Percentiles rank a stretch among this genome's conserved stretches.
These are phyloP conservation scores for Artemisia tridentata DNA, from an alignment of 129 eudicot species.

Conservation along the genomic window DNA sequence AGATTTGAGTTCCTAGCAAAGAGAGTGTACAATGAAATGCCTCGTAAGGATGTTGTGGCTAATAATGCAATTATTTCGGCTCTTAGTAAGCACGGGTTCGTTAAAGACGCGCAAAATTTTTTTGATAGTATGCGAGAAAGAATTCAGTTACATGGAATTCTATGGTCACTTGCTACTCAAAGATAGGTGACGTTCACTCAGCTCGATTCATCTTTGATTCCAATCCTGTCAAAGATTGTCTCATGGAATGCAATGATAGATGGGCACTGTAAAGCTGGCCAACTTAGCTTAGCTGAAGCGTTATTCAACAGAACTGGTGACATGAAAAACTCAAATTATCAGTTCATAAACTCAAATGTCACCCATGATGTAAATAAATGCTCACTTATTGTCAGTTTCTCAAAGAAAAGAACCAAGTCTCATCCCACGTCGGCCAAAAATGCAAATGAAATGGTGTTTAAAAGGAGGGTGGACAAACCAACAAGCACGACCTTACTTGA, in stretches of 20 bases:
- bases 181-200: slow-evolving; percentile 34
- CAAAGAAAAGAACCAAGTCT: too few species aligned
- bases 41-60: slow-evolving; percentile 42
- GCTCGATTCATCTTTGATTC: slow-evolving; percentile 43
- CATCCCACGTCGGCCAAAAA: too few species aligned
- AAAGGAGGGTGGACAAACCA: too few species aligned
- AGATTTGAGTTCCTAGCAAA: not conserved
- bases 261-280: slow-evolving; percentile 23
- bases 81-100: slow-evolving; percentile 36
- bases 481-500: not conserved
- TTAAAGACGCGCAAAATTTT: slow-evolving; percentile 35
- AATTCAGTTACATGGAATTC: slow-evolving; percentile 49
- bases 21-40: slow-evolving; percentile 44
- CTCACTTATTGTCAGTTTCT: too few species aligned
- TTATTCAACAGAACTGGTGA: slow-evolving; percentile 20
- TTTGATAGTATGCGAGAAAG: slow-evolving; percentile 41
- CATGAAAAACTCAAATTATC: too few species aligned
- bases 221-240: slow-evolving; percentile 49
- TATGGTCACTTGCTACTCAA: slow-evolving; percentile 50
- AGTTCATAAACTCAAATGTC: too few species aligned
- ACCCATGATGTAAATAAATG: too few species aligned
- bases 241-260: slow-evolving; percentile 30
- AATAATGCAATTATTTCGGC: slow-evolving; percentile 53
- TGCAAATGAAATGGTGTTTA: too few species aligned
- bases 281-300: slow-evolving; percentile 36